These are phyloP conservation scores for Pistacia vera DNA, from an alignment of 345 rosid genomes.

Conservation along the genomic window DNA sequence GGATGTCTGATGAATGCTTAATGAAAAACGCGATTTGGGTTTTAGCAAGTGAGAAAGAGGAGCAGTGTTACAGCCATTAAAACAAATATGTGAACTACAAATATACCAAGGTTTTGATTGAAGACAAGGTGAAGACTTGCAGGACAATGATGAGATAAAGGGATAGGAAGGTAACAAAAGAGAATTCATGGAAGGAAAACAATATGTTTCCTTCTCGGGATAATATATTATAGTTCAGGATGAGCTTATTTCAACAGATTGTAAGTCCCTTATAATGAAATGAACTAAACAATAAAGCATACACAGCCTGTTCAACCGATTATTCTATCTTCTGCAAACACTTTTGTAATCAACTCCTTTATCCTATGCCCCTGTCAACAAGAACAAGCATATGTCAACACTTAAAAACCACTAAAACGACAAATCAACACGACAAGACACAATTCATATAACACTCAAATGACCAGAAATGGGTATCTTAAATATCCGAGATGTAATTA, in stretches of 20 bases:
- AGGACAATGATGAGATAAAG: constrained; percentile 22
- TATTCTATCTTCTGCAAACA: neutral
- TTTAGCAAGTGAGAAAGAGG: constrained; percentile 17
- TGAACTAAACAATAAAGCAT: neutral
- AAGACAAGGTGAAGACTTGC: constrained; percentile 16
- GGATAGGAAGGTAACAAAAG: constrained; percentile 26
- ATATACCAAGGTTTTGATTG: neutral
- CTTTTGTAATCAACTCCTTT: neutral
- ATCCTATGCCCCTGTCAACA: constrained; percentile 4
- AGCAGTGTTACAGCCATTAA: constrained; percentile 8
- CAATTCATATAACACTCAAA: neutral
- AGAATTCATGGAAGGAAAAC: constrained; percentile 40
- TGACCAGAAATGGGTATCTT: neutral
- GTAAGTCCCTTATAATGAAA: neutral
- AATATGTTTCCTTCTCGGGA: neutral
- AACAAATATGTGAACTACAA: neutral
- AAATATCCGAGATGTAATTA: neutral
- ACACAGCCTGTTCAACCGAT: neutral
- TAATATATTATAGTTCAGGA: neutral
- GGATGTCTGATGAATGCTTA: constrained; percentile 17
- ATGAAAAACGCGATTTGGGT: constrained; percentile 17
- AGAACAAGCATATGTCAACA: neutral
- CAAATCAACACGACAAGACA: neutral
- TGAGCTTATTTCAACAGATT: constrained; percentile 9
- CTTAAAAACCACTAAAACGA: neutral